Base-by-base conservation (phyloP, 1,139 yeast species). In the Tardiomyces digboiensis region DNA sequence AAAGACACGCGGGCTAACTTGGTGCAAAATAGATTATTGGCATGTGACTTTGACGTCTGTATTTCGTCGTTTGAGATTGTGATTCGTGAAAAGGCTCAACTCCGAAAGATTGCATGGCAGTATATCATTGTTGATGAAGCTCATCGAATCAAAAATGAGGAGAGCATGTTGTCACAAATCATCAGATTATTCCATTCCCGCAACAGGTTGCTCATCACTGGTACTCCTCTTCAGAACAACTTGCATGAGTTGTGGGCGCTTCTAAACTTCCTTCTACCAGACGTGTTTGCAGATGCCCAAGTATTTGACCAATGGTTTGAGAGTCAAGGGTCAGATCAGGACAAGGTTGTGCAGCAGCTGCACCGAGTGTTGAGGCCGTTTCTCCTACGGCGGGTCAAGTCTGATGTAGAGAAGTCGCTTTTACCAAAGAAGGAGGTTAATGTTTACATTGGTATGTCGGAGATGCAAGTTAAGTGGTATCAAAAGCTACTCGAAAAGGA, bases 231-330 rank as follows among this genome's bases (percentile, higher is more conserved):
- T 47, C 98, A 91, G 59, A 91, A 91, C 61, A 91, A 91, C 55
- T 67, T 91, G 46, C 97, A 91, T 63, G 98, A 91, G 65, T 71
- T 91, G 44, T 91, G 98, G 98, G 96, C 97, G 0, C 67, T 91
- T 43, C 68, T 91, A 47, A 91, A 91, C 61, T 91, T 89, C 63
- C 67, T 91, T 37, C 67, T 91, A 18, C 98, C 98, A 0, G 98
- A 91, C 65, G 95, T 91, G 13, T 91, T 91, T 62, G 86, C 95
- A 1, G 95, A 87, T 60, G 76, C 95, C 2, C 86, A 83, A 41
- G 82, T 82, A 12, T 91, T 91, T 60, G 96, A 89, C 60, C 85
- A 82, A 49, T 88, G 97, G 95, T 91, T 91, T 62, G 74, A 73
- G 36, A 57, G 65, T 65, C 39, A 43, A 33, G 14, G 49, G 44